phyloP scores from a whole-genome alignment of 495 filamentous ascomycete genomes.

The Tuber melanosporum region DNA sequence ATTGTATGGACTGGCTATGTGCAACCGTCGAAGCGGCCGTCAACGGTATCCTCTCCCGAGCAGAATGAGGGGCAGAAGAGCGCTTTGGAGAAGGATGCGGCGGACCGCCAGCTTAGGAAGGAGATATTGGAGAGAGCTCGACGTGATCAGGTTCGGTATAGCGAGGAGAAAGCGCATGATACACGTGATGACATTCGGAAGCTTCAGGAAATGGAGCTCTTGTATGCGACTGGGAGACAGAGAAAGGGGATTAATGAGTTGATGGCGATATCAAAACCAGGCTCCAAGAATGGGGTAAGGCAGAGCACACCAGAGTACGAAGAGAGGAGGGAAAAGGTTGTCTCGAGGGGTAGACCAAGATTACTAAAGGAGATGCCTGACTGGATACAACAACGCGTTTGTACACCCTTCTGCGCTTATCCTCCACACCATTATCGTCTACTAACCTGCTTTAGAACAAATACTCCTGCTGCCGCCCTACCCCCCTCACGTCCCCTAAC shows the following conservation, averaged over 20 bases:
- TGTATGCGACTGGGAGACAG: constrained; percentile 4
- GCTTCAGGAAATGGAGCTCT: not conserved
- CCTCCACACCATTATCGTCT: constrained; percentile 60
- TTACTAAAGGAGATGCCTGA: constrained; percentile 42
- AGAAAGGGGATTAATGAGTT: constrained; percentile 18
- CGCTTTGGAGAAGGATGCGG: constrained; percentile 40
- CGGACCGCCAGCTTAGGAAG: constrained; percentile 23
- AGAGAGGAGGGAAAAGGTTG: not conserved
- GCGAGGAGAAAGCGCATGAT: not conserved
- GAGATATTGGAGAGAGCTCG: constrained; percentile 19
- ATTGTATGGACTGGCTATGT: constrained; percentile 52
- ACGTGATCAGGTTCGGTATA: constrained; percentile 9
- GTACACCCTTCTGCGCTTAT: constrained; percentile 7
- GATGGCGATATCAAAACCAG: constrained; percentile 9
- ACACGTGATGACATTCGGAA: constrained; percentile 1
- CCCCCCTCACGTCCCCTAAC: constrained; percentile 66
- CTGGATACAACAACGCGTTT: constrained; percentile 50
- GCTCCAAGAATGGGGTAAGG: not conserved
- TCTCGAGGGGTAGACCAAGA: constrained; percentile 10
- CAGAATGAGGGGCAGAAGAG: constrained; percentile 41
- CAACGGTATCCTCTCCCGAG: constrained; percentile 21
- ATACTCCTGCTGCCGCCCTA: constrained; percentile 77
- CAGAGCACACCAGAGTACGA: constrained; percentile 27
- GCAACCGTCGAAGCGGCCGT: constrained; percentile 15
- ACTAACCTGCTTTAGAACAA: constrained; percentile 66